These are phyloP conservation scores for Amoebophrya sp. DNA, from an alignment of 169 alveolate genomes.

Conservation along the genomic window DNA sequence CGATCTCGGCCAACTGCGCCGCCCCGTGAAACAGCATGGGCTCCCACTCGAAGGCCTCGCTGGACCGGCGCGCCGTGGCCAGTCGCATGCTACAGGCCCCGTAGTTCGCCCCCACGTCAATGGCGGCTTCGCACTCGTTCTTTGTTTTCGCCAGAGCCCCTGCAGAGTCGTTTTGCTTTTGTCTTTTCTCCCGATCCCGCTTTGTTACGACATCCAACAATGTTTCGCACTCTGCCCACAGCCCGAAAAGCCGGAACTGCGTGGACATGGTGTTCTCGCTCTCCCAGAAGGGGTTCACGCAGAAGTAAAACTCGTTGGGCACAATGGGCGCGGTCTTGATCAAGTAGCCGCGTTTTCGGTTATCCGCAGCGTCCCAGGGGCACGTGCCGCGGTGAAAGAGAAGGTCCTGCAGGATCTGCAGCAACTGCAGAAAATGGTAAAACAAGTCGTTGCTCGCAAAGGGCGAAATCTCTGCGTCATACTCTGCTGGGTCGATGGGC, in stretches of 20 bases:
- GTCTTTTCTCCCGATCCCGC: not conserved
- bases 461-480: not conserved
- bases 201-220: not conserved
- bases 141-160: not conserved
- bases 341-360: not conserved
- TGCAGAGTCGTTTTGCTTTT: not conserved
- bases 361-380: not conserved
- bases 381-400: not conserved
- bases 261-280: conserved; percentile 1
- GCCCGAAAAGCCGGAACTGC: not conserved
- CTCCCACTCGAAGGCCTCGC: not conserved
- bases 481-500: not conserved
- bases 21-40: not conserved
- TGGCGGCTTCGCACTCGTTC: not conserved
- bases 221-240: conserved; percentile 12
- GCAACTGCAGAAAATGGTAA: not conserved
- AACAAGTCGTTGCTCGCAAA: not conserved
- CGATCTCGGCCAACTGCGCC: not conserved
- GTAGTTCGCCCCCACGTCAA: conserved; percentile 3
- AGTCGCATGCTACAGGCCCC: not conserved
- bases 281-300: not conserved
- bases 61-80: not conserved
- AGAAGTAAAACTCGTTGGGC: not conserved
- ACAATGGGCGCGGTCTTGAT: not conserved
- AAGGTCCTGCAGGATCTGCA: not conserved